Evolutionary conservation across 305 asterid species (phyloP).

Genomic region (Vinca major): DNA sequence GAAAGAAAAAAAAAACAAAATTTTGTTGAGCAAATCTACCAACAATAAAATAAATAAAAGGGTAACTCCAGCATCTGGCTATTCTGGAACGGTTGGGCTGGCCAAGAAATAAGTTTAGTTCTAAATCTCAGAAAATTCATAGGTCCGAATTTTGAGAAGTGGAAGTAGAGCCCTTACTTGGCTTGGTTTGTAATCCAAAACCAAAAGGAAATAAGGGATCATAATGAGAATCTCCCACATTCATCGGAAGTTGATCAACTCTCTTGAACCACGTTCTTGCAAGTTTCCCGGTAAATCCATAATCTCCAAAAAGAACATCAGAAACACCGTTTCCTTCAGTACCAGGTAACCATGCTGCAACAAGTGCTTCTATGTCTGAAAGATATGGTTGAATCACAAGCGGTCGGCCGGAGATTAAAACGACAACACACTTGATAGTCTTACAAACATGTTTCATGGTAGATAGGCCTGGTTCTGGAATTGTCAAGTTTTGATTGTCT

Average conservation of each 20-base stretch:
- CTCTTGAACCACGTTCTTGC: slow-evolving; percentile 15
- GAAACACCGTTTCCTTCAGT: slow-evolving; percentile 16
- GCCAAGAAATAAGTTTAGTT: too few species aligned
- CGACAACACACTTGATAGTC: slow-evolving; percentile 1
- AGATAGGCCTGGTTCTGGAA: background rate
- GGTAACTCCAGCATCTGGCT: too few species aligned
- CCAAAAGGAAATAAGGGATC: slow-evolving; percentile 10
- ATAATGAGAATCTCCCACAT: slow-evolving; percentile 6
- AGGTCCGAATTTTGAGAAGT: background rate
- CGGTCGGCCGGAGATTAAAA: slow-evolving; percentile 10
- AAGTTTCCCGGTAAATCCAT: slow-evolving; percentile 15
- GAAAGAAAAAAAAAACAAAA: too few species aligned
- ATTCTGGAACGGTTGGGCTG: too few species aligned
- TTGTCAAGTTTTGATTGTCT: slow-evolving; percentile 4
- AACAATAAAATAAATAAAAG: too few species aligned
- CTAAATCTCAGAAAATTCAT: background rate
- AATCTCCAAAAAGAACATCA: slow-evolving; percentile 17
- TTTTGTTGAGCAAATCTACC: too few species aligned
- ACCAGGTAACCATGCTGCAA: slow-evolving; percentile 18
- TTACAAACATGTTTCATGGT: slow-evolving; percentile 4
- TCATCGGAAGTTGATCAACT: slow-evolving; percentile 9
- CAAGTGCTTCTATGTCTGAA: slow-evolving; percentile 6
- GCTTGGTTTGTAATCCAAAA: background rate
- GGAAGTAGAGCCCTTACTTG: background rate
- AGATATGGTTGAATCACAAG: slow-evolving; percentile 10